These are phyloP conservation scores for Byssoonygena ceratinophila DNA, from an alignment of 2,329 filamentous ascomycete genomes.

Conservation along the genomic window DNA sequence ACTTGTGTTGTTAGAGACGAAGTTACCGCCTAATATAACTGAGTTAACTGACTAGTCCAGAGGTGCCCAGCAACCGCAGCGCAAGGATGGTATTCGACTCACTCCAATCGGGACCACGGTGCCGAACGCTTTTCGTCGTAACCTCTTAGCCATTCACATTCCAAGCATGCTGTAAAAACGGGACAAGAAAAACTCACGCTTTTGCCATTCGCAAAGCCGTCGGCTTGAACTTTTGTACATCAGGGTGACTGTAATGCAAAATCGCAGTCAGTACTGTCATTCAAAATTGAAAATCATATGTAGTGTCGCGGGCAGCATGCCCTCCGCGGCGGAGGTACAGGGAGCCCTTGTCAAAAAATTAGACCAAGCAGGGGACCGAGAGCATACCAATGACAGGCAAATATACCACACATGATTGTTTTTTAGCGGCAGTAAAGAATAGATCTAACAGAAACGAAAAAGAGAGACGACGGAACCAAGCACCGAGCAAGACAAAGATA, in stretches of 20 bases:
- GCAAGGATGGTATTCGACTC: conserved; percentile 39
- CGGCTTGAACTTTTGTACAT: conserved; percentile 94
- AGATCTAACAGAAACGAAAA: conserved; percentile 17
- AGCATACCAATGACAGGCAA: conserved; percentile 80
- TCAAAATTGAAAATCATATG: not conserved
- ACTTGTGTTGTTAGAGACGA: conserved; percentile 87
- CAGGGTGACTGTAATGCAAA: conserved; percentile 54
- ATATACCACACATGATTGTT: conserved; percentile 85
- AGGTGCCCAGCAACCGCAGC: conserved; percentile 10
- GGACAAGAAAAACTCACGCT: conserved; percentile 53
- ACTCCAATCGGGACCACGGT: conserved; percentile 98
- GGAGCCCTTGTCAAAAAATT: conserved; percentile 1
- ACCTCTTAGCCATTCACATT: conserved; percentile 1
- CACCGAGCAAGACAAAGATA: conserved; percentile 20
- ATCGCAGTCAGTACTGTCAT: not conserved
- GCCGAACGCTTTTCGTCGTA: conserved; percentile 62
- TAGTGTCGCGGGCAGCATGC: not conserved
- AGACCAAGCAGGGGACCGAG: conserved; percentile 14
- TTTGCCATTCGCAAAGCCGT: conserved; percentile 87
- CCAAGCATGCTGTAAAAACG: not conserved
- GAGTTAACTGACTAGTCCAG: conserved; percentile 3
- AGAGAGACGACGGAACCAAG: conserved; percentile 16
- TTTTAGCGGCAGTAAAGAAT: conserved; percentile 14
- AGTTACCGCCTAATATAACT: conserved; percentile 71
- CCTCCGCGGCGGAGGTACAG: not conserved